Percentiles rank a stretch among this genome's conserved stretches.
Evolutionary conservation across 257 asterid species (phyloP).

Genomic region (Solanum acaule): DNA sequence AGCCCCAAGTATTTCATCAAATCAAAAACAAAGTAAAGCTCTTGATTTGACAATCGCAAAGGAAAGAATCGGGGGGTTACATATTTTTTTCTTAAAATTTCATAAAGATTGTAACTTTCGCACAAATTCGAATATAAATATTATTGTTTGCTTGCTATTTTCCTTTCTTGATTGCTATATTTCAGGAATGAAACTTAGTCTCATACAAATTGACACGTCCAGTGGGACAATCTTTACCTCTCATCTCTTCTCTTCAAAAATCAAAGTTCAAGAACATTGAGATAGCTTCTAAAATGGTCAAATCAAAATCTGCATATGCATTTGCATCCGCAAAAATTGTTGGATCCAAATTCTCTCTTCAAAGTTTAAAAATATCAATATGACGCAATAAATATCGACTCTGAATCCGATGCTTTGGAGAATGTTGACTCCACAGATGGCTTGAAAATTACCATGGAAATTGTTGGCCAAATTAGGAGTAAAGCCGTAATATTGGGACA

Average conservation of each 20-base stretch:
- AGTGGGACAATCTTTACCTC: neutral
- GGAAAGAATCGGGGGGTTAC: neutral
- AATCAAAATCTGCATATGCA: too few species aligned
- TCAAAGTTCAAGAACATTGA: neutral
- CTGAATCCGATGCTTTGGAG: neutral
- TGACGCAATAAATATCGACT: neutral
- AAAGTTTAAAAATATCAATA: too few species aligned
- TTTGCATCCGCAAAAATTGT: neutral
- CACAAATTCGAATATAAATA: neutral
- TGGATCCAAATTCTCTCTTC: neutral
- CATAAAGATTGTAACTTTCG: too few species aligned
- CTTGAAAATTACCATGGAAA: neutral
- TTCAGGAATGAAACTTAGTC: neutral
- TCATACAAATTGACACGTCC: neutral
- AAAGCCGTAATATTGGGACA: neutral
- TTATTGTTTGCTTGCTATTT: neutral
- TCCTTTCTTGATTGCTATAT: neutral
- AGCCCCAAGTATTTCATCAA: neutral
- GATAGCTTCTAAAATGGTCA: neutral
- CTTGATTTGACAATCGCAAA: neutral
- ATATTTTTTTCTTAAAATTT: neutral
- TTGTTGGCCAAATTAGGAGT: neutral
- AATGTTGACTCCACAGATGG: neutral
- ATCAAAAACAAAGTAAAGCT: neutral
- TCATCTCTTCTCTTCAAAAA: neutral